Evolutionary conservation across 805 yeast genomes (phyloP), one percentile per base, ranked within the genome.

Genomic region (Yarrowia porcina): DNA sequence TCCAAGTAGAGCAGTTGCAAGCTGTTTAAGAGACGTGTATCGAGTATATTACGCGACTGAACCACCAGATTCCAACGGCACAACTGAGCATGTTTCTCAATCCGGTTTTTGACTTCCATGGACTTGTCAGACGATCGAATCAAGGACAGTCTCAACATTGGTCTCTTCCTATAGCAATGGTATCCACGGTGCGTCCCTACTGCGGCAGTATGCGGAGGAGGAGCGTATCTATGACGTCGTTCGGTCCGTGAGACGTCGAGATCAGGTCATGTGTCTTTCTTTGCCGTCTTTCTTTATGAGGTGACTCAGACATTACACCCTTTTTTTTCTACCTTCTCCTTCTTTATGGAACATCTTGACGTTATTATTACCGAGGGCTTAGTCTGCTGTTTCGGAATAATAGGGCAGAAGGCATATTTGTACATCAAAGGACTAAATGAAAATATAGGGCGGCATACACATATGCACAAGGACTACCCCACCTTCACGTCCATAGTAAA

Each of bases 191-290:
- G 50, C 50, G 10, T 28, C 23, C 10, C 9, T n/a, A 11, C 33
- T 45, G 50, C 50, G 35, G 18, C 11, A n/a, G 7, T n/a, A 42
- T 42, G 47, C 47, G 47, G 32, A 13, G 18, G 15, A n/a, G 1
- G 20, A 15, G 35, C 33, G 18, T 45, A 45, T 45, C 50, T 17
- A 45, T 45, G 50, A 45, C 50, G 50, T 45, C 35, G 50, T 11
- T 33, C 20, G 38, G 38, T 20, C 38, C 20, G 38, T 35, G 38
- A 2, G 38, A 7, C 9, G 36, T 33, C 17, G 20, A 4, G 50
- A 45, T 45, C 50, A 45, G 50, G 50, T 28, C 35, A 42, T 42
- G 47, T 25, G 50, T 23, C 17, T 42, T 23, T 41, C 25, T 41
- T 42, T 25, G 47, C n/a, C n/a, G 23, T 23, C 11, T 35, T 17